Conservation (phyloP, 1,139 yeast genomes). For the Sugiyamaella novakii region DNA sequence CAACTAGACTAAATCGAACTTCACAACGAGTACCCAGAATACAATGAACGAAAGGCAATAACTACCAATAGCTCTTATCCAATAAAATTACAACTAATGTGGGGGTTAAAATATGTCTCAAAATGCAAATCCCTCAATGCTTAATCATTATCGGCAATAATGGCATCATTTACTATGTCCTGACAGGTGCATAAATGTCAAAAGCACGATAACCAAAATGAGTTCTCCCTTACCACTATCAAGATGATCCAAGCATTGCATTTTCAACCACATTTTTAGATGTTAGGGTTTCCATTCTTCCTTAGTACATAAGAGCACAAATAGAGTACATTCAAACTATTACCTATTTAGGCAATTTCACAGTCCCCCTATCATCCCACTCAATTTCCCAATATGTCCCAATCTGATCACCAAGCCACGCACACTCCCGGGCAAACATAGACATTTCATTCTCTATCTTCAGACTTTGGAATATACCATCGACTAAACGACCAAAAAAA, state of each 20-base stretch:
- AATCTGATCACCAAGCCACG: not conserved
- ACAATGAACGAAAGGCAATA: too few relatives aligned
- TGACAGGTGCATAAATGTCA: too few relatives aligned
- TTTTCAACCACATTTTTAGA: not conserved
- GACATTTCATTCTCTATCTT: slow-evolving; percentile 9
- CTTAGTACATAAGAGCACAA: not conserved
- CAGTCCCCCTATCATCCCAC: not conserved
- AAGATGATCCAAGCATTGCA: not conserved
- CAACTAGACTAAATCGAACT: too few relatives aligned
- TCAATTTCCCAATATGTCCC: not conserved
- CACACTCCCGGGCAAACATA: not conserved
- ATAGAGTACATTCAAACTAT: not conserved
- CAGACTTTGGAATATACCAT: slow-evolving; percentile 14
- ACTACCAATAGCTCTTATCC: too few relatives aligned
- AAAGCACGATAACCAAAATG: too few relatives aligned
- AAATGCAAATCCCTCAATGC: too few relatives aligned
- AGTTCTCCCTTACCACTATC: not conserved
- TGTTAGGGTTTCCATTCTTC: not conserved
- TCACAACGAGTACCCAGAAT: too few relatives aligned
- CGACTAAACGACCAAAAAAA: slow-evolving; percentile 14
- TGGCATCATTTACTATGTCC: too few relatives aligned
- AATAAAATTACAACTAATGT: too few relatives aligned
- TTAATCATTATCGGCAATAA: too few relatives aligned
- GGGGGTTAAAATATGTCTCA: too few relatives aligned
- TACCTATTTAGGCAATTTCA: not conserved